Evolutionary conservation across 768 basidiomycete species (phyloP), one percentile per base, ranked within the genome.

Genomic region (Mycena galopus): DNA sequence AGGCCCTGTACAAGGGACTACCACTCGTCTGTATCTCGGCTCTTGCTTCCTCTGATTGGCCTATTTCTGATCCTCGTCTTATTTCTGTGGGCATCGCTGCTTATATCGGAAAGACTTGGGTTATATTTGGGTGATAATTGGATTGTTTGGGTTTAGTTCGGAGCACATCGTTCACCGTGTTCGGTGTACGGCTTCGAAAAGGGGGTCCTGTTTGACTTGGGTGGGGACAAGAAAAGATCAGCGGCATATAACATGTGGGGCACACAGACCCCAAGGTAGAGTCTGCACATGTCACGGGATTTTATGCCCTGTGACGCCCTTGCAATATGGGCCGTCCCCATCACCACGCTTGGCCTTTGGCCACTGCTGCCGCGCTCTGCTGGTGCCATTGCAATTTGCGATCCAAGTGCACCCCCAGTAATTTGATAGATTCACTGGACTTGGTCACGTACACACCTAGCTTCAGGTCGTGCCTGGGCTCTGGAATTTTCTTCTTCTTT

Each of bases 351-450:
- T 72, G 56, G 1, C 77, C 78, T 51, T 73, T 79, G 9, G 16
- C 67, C 9, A 78, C 3, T 1, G 75, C 76, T 1, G 69, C 65
- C n/a, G 77, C 74, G 2, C n/a, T 51, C 55, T 81, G 81, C 39
- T 76, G 65, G 10, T 77, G 68, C 71, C 78, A 84, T 0, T 69
- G 25, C 3, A 85, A 71, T 42, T 77, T 74, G 1, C 77, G 57
- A 73, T 84, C 82, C 55, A 82, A 75, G 35, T 76, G 77, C 0
- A 85, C 69, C 0, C 83, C 84, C 0, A 85, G 77, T 65, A 81
- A 81, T 44, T 78, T 80, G 59, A 76, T 69, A 1, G 64, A 44
- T 4, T 17, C 27, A 3, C 57, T n/a, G 8, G 80, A 72, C 19
- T 65, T 29, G 44, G 82, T 78, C 16, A 53, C 53, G 29, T 76